phyloP scores from a whole-genome alignment of 1,139 yeast genomes.

The Scheffersomyces titani region DNA sequence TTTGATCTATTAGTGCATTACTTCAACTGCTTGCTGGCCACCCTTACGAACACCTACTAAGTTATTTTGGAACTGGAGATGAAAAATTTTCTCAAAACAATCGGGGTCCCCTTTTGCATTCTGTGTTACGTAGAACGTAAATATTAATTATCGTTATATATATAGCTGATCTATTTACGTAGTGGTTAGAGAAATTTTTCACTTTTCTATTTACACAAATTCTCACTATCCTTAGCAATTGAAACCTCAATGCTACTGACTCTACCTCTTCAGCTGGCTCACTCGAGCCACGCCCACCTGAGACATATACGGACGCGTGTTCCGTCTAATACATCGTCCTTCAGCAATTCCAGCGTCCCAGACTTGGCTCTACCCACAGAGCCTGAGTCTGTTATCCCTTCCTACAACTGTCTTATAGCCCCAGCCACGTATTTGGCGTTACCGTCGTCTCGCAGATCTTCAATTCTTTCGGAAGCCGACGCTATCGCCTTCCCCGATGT shows the following conservation, averaged over 20 bases:
- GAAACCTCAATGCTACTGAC: background rate
- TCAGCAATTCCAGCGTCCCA: background rate
- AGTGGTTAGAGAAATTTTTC: background rate
- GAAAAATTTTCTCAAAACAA: background rate
- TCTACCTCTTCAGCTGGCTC: background rate
- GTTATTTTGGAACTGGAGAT: background rate
- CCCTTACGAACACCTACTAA: background rate
- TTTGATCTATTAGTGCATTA: background rate
- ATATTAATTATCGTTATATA: no score
- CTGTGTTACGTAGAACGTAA: background rate
- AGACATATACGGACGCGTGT: background rate
- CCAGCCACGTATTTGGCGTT: background rate
- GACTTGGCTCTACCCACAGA: background rate
- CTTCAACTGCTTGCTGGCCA: background rate
- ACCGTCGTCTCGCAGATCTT: background rate
- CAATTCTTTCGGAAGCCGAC: background rate
- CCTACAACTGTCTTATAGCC: background rate
- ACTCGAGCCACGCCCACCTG: background rate
- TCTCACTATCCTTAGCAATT: background rate
- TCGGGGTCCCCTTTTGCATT: background rate
- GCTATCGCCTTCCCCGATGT: background rate
- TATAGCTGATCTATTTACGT: background rate
- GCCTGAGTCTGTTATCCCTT: background rate
- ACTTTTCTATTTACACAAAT: background rate
- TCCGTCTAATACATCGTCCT: background rate